These are phyloP conservation scores for Pulveroboletus ravenelii DNA, from an alignment of 768 basidiomycete species.

Conservation along the genomic window DNA sequence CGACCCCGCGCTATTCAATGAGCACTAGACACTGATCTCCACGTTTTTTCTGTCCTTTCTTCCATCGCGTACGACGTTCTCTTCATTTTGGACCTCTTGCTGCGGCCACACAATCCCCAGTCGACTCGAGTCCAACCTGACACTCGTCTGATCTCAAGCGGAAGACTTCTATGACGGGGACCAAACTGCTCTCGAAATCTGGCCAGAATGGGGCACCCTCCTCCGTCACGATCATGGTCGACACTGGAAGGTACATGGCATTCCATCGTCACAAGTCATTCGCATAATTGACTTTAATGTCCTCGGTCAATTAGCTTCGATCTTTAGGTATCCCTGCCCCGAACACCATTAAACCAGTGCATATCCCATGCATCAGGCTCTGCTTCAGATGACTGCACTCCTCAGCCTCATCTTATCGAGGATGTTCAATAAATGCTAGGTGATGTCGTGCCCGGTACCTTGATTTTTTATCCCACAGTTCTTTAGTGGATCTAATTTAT, in stretches of 20 bases:
- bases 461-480: too few species aligned
- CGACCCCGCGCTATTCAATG: not conserved
- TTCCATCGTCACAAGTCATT: not conserved
- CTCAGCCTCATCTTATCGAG: too few species aligned
- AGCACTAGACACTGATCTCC: not conserved
- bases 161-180: slow-evolving; percentile 28
- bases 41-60: too few species aligned
- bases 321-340: slow-evolving; percentile 49
- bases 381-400: too few species aligned
- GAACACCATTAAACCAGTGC: slow-evolving; percentile 39
- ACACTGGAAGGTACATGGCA: slow-evolving; percentile 42
- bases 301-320: slow-evolving; percentile 40
- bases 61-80: slow-evolving; percentile 10
- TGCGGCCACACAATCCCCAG: slow-evolving; percentile 11
- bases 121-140: slow-evolving; percentile 2
- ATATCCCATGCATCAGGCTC: too few species aligned
- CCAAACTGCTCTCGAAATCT: slow-evolving; percentile 29
- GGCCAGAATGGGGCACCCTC: slow-evolving; percentile 31
- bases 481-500: too few species aligned
- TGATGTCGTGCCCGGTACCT: too few species aligned
- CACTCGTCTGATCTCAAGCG: slow-evolving; percentile 14
- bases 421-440: too few species aligned
- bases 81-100: not conserved
- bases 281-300: not conserved
- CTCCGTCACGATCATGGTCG: slow-evolving; percentile 36